Percentiles rank a stretch among this genome's conserved stretches.
These are phyloP conservation scores for Geotrichum reessii DNA, from an alignment of 1,139 yeast species.

Conservation along the genomic window DNA sequence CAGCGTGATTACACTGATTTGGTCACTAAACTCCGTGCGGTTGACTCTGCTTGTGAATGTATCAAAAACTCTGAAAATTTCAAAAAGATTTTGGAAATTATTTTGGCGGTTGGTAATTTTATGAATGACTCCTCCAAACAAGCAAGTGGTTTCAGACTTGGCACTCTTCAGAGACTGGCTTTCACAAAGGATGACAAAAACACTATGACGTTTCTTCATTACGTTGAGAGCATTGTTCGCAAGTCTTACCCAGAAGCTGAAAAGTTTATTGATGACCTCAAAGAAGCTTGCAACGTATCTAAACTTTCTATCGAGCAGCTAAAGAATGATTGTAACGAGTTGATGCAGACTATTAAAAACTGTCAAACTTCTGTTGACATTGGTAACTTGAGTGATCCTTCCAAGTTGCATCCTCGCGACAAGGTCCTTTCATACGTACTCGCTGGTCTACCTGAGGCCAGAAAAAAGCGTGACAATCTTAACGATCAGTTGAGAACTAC, in stretches of 20 bases:
- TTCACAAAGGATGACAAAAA: slow-evolving; percentile 82
- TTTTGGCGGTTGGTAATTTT: slow-evolving; percentile 82
- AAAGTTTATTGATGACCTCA: slow-evolving; percentile 69
- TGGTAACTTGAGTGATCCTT: slow-evolving; percentile 71
- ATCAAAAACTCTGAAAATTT: slow-evolving; percentile 61
- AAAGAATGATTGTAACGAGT: slow-evolving; percentile 64
- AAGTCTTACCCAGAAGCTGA: slow-evolving; percentile 72
- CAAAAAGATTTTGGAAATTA: slow-evolving; percentile 63
- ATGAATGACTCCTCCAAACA: slow-evolving; percentile 83
- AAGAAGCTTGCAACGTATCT: slow-evolving; percentile 55
- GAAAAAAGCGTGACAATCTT: slow-evolving; percentile 52
- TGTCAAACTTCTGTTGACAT: slow-evolving; percentile 53
- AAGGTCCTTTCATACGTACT: slow-evolving; percentile 51
- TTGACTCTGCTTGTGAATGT: slow-evolving; percentile 63
- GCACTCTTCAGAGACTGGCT: slow-evolving; percentile 73
- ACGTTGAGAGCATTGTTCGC: slow-evolving; percentile 75
- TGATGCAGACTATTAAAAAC: slow-evolving; percentile 48
- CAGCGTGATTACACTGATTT: slow-evolving; percentile 71
- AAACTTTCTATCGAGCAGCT: slow-evolving; percentile 72
- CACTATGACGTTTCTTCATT: slow-evolving; percentile 76
- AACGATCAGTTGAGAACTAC: slow-evolving; percentile 54
- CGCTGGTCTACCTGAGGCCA: slow-evolving; percentile 53
- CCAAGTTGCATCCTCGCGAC: slow-evolving; percentile 73
- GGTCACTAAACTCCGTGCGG: slow-evolving; percentile 49
- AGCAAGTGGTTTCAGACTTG: slow-evolving; percentile 78